These are phyloP conservation scores for Phanerodontia chrysosporium DNA, from an alignment of 768 basidiomycete genomes.

Conservation along the genomic window DNA sequence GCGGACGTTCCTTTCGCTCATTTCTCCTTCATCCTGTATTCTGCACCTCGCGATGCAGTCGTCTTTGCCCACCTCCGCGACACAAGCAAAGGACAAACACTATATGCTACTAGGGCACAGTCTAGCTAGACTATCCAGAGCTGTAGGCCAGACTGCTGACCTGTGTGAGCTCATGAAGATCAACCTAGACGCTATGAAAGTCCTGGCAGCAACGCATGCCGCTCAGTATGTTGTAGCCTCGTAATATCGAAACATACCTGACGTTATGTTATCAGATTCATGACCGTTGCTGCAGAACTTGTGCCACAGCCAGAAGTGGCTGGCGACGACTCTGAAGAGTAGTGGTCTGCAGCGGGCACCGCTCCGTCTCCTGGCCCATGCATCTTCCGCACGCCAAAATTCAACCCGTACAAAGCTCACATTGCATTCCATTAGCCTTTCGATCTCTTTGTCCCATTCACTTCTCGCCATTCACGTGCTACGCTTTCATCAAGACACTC, in stretches of 20 bases:
- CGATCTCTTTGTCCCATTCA: neutral
- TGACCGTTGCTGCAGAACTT: constrained; percentile 45
- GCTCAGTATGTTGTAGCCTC: constrained; percentile 66
- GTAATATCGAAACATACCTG: no score
- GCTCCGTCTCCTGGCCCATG: neutral
- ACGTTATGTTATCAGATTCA: constrained; percentile 35
- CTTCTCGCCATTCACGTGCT: neutral
- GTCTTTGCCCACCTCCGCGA: constrained; percentile 48
- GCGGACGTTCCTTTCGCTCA: no score
- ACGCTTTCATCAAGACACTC: neutral
- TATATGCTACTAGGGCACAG: constrained; percentile 73
- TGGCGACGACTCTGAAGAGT: neutral
- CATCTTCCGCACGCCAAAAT: neutral
- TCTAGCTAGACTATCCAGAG: constrained; percentile 58
- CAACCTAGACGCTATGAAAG: constrained; percentile 75
- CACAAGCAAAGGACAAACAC: constrained; percentile 75
- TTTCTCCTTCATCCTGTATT: neutral
- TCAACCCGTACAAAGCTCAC: neutral
- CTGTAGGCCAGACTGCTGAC: constrained; percentile 67
- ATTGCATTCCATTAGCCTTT: no score
- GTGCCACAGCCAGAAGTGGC: constrained; percentile 24
- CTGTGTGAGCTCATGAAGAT: constrained; percentile 73
- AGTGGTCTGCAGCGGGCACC: no score
- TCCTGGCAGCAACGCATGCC: constrained; percentile 73
- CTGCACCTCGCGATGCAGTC: constrained; percentile 26